Conservation (phyloP, 768 basidiomycete species). For the Hysterangium stoloniferum region DNA sequence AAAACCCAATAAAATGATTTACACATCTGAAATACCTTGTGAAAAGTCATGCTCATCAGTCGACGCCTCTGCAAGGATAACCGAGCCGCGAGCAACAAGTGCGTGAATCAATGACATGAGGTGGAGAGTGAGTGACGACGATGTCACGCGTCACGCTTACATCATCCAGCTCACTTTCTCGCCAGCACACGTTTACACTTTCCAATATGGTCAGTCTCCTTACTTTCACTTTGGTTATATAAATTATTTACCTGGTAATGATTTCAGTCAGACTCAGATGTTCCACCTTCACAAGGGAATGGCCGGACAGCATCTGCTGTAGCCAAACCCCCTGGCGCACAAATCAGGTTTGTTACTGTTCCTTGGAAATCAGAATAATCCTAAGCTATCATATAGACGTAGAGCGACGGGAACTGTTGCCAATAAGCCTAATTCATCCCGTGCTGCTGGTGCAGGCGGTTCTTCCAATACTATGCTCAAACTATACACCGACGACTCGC, state of each 20-base stretch:
- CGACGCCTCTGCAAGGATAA: conserved; percentile 83
- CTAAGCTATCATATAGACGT: conserved; percentile 38
- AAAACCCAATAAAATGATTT: not conserved
- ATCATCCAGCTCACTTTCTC: conserved; percentile 26
- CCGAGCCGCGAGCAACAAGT: conserved; percentile 65
- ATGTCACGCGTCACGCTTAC: conserved; percentile 19
- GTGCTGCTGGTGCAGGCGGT: conserved; percentile 92
- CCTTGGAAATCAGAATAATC: not conserved
- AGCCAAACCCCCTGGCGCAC: conserved; percentile 70
- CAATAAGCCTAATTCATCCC: conserved; percentile 74
- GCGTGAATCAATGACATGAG: conserved; percentile 63
- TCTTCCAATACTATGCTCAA: conserved; percentile 98
- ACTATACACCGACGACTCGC: conserved; percentile 97
- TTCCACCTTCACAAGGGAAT: conserved; percentile 31
- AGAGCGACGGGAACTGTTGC: conserved; percentile 61
- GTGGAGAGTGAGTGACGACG: conserved; percentile 21
- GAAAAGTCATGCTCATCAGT: conserved; percentile 80
- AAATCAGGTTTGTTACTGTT: conserved; percentile 61
- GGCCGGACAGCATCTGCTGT: conserved; percentile 37
- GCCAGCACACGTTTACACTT: conserved; percentile 23
- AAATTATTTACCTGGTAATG: too few species aligned
- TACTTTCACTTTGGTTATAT: not conserved
- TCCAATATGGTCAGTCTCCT: conserved; percentile 4
- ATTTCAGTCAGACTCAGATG: conserved; percentile 73
- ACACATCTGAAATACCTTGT: conserved; percentile 47